Evolutionary conservation across 2,329 filamentous ascomycete genomes (phyloP), one percentile per base, ranked within the genome.

Genomic region (Xylariales sp.): DNA sequence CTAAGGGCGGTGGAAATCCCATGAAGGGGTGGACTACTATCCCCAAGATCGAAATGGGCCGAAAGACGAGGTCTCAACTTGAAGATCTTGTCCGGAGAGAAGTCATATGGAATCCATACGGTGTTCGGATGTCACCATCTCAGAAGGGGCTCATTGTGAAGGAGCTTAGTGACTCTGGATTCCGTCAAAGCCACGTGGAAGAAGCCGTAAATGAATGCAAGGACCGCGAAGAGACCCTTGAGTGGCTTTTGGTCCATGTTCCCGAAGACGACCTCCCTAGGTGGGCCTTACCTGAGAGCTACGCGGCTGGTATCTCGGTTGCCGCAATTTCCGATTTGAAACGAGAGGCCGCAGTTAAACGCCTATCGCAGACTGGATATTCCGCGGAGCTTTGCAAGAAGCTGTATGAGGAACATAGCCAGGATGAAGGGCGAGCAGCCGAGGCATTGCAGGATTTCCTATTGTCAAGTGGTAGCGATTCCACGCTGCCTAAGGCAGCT

Each of bases 181-280:
- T 99, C 79, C 90, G 95, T n/a, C 86, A 85, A 74, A 97, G 91
- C 75, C 96, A 99, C 77, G 88, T 94, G 48, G 90, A 97, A 76
- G 96, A 99, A 81, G 95, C 96, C 8, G 88, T 92, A 0, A 89
- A 89, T 52, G 89, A 94, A 75, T 97, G 94, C 82, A 97, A 95
- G 79, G 94, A 97, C 77, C 87, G 91, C 36, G 94, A 97, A 78
- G 96, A 99, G 80, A 91, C 93, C 16, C 85, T 99, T 2, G 95
- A 98, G 78, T 99, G 96, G 96, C 86, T 99, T 16, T 86, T 99
- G 56, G 94, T 98, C 59, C 95, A 99, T 80, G 94, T 99, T 2
- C 96, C 96, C 0, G 96, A 99, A 77, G 96, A 99, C 77, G 96
- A 98, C 75, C 83, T 98, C n/a, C 96, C 96, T 0, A 84, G 87